Evolutionary conservation across 2,329 filamentous ascomycete genomes (phyloP), one percentile per base, ranked within the genome.

Genomic region (Aspergillus latus): DNA sequence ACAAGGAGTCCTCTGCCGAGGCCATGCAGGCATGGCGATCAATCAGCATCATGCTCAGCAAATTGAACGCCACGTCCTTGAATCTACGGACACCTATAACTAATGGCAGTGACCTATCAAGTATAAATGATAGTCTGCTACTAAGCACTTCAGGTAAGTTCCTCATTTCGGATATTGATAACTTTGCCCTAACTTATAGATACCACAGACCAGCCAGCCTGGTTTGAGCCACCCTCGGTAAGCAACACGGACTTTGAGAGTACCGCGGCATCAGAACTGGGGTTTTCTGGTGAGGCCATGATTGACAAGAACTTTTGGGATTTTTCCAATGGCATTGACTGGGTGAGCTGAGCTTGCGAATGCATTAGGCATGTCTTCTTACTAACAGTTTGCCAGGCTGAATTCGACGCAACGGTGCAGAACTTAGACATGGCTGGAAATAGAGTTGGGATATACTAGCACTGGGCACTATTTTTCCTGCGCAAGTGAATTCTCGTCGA

Each of bases 11-110:
- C 16, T 54, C 52, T n/a, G 5, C n/a, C 1, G 52, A 54, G 10
- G 52, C 45, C 5, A 42, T 49, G 44, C 44, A 54, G 21, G 52
- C 52, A 10, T 54, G 52, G 44, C 28, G 45, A 28, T 48, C 52
- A 1, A 54, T 54, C 26, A 39, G 29, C 32, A 28, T 49, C 13
- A 54, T 54, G 52, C 28, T 54, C 16, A 37, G 15, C n/a, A 54
- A 49, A 29, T 10, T 54, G 28, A 36, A 28, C 10, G 9, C 30
- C 7, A 29, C 49, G 16, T 10, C 28, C 6, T 21, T 42, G 6
- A 29, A 16, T n/a, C 28, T 37, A 28, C 4, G 10, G 15, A 32
- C 37, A 7, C 48, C 26, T 5, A 13, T 26, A 9, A 50, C 21
- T 8, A 34, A 50, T 10, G 29, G 21, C 13, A 11, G 30, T 29